Conservation (phyloP, 306 rosid species). For the Casuarina glauca region DNA sequence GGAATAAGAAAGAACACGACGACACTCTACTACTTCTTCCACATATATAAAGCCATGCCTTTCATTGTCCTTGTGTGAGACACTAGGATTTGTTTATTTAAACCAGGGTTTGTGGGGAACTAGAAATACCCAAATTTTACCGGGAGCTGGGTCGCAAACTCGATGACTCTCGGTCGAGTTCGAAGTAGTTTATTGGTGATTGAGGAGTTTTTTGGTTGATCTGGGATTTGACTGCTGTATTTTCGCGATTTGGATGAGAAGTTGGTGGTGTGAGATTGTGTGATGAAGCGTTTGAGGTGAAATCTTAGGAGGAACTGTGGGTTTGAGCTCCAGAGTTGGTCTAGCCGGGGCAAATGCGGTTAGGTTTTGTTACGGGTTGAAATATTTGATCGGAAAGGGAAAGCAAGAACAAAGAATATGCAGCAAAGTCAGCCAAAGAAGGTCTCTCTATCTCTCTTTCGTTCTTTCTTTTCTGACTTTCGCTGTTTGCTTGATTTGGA, state of each 20-base stretch:
- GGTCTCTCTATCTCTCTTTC: slow-evolving; percentile 44
- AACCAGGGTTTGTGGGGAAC: not conserved
- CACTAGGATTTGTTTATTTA: not conserved
- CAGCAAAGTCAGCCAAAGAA: slow-evolving; percentile 65
- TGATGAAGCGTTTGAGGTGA: slow-evolving; percentile 12
- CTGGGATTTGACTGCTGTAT: slow-evolving; percentile 22
- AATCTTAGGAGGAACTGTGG: slow-evolving; percentile 26
- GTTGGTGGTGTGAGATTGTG: slow-evolving; percentile 17
- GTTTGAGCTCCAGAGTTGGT: slow-evolving; percentile 33
- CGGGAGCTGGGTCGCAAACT: not conserved
- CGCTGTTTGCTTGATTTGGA: slow-evolving; percentile 16
- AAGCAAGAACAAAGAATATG: slow-evolving; percentile 35
- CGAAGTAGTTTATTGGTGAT: not conserved
- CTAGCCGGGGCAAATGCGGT: slow-evolving; percentile 40
- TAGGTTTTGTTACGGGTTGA: slow-evolving; percentile 22
- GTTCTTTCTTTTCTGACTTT: slow-evolving; percentile 13
- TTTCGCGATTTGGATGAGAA: slow-evolving; percentile 7
- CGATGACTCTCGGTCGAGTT: not conserved
- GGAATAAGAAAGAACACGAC: not conserved
- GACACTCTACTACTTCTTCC: not conserved
- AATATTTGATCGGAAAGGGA: slow-evolving; percentile 27
- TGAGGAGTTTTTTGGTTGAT: slow-evolving; percentile 25
- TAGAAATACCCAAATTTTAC: not conserved
- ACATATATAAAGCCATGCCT: not conserved
- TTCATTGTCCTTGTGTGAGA: too few species aligned